These are phyloP conservation scores for Trichoderma aggressivum DNA, from an alignment of 2,329 filamentous ascomycete species.

Conservation along the genomic window DNA sequence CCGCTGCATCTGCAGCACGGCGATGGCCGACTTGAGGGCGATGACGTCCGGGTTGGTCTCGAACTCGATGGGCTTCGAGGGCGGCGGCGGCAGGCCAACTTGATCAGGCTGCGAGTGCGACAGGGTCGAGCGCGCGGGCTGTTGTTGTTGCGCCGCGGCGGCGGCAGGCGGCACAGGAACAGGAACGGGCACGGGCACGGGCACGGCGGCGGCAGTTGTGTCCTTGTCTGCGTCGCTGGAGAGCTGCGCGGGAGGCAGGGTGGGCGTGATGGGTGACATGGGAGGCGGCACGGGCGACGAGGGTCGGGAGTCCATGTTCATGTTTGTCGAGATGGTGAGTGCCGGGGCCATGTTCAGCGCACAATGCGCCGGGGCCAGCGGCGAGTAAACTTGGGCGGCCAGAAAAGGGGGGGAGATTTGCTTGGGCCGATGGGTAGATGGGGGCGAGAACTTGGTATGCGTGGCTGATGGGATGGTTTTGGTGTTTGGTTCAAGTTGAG, in stretches of 20 bases:
- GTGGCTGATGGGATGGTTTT: neutral
- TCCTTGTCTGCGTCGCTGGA: conserved; percentile 11
- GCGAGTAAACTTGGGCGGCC: neutral
- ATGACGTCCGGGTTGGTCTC: conserved; percentile 78
- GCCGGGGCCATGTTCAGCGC: conserved; percentile 26
- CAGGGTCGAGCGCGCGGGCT: conserved; percentile 36
- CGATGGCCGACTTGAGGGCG: conserved; percentile 79
- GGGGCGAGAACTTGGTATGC: neutral
- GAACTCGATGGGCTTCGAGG: conserved; percentile 54
- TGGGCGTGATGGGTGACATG: conserved; percentile 55
- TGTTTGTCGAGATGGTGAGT: conserved; percentile 32
- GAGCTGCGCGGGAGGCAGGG: conserved; percentile 38
- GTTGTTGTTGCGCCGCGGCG: neutral
- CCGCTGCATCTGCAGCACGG: conserved; percentile 81
- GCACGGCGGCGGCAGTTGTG: neutral
- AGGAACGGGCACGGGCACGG: neutral
- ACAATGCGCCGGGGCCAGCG: conserved; percentile 14
- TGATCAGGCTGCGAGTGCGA: conserved; percentile 46
- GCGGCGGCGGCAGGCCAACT: conserved; percentile 43
- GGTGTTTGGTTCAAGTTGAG: neutral
- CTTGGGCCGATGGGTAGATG: neutral
- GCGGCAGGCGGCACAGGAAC: too few relatives aligned
- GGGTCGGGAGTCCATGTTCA: conserved; percentile 33
- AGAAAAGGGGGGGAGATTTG: neutral
- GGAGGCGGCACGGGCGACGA: conserved; percentile 48